Evolutionary conservation across 108 stramenopile genomes (phyloP).

Genomic region (Fragilaria radians): DNA sequence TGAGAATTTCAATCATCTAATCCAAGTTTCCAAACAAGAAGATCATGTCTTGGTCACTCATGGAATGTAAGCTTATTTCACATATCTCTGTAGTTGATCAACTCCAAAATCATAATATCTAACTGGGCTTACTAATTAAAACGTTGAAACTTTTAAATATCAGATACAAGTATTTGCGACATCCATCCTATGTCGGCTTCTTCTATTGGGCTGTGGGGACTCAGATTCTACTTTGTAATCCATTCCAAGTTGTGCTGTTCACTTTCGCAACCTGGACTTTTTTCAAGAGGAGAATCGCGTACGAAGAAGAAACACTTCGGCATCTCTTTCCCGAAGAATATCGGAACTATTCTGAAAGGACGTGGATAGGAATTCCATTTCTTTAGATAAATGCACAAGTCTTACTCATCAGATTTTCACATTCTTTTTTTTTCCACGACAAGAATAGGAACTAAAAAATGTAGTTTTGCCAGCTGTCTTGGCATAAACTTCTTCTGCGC

Average conservation of each 20-base stretch:
- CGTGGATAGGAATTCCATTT: slow-evolving; percentile 87
- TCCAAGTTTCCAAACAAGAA: slow-evolving; percentile 75
- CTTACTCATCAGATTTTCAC: no score
- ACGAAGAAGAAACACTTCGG: slow-evolving; percentile 81
- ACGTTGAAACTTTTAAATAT: no score
- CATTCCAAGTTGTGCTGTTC: slow-evolving; percentile 53
- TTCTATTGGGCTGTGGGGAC: slow-evolving; percentile 93
- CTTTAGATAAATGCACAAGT: no score
- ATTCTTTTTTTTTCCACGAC: no score
- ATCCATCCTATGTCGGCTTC: slow-evolving; percentile 95
- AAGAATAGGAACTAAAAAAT: no score
- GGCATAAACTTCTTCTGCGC: no score
- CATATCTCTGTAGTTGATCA: no score
- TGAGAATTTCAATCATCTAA: slow-evolving; percentile 91
- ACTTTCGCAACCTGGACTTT: slow-evolving; percentile 77
- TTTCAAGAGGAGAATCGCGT: slow-evolving; percentile 82
- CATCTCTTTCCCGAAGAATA: slow-evolving; percentile 77
- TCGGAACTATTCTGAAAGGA: slow-evolving; percentile 52
- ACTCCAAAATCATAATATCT: no score
- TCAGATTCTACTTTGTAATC: slow-evolving; percentile 84
- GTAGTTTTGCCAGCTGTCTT: no score
- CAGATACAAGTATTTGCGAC: slow-evolving; percentile 81
- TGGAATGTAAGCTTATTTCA: slow-evolving; percentile 62
- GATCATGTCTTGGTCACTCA: slow-evolving; percentile 85
- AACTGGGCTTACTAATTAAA: no score